phyloP scores from a whole-genome alignment of 2,329 filamentous ascomycete species.

The Exophiala spinifera region DNA sequence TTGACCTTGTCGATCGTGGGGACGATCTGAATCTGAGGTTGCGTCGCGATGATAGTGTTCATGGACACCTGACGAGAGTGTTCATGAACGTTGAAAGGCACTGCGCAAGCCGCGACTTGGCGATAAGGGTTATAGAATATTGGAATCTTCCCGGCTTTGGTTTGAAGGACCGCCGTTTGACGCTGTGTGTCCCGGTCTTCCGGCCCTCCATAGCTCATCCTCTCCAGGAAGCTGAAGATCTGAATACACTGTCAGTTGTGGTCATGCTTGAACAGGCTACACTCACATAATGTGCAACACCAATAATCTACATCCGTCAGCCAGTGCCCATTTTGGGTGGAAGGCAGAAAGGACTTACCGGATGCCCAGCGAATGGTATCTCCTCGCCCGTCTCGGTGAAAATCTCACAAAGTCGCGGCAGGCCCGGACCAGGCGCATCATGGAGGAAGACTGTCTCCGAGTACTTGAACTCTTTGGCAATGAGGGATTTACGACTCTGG shows the following conservation, averaged over 20 bases:
- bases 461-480: slow-evolving; percentile 63
- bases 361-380: slow-evolving; percentile 62
- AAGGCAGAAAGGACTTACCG: slow-evolving; percentile 30
- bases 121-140: slow-evolving; percentile 41
- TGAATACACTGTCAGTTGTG: background rate
- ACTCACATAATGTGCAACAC: slow-evolving; percentile 50
- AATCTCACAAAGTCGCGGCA: slow-evolving; percentile 54
- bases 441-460: slow-evolving; percentile 64
- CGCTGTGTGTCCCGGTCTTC: slow-evolving; percentile 22
- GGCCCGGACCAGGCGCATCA: slow-evolving; percentile 37
- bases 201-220: slow-evolving; percentile 10
- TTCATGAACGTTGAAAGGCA: slow-evolving; percentile 66
- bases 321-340: background rate
- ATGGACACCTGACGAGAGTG: slow-evolving; percentile 45
- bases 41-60: slow-evolving; percentile 30
- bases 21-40: slow-evolving; percentile 29
- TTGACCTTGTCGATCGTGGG: slow-evolving; percentile 30
- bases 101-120: slow-evolving; percentile 55
- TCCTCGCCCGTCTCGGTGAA: slow-evolving; percentile 53
- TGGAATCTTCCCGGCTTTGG: slow-evolving; percentile 46
- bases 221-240: slow-evolving; percentile 21
- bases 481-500: slow-evolving; percentile 55
- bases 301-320: slow-evolving; percentile 45
- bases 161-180: slow-evolving; percentile 28
- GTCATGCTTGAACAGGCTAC: background rate